Evolutionary conservation across 768 basidiomycete genomes (phyloP).

Genomic region (Chalciporus pseudorubinellus): DNA sequence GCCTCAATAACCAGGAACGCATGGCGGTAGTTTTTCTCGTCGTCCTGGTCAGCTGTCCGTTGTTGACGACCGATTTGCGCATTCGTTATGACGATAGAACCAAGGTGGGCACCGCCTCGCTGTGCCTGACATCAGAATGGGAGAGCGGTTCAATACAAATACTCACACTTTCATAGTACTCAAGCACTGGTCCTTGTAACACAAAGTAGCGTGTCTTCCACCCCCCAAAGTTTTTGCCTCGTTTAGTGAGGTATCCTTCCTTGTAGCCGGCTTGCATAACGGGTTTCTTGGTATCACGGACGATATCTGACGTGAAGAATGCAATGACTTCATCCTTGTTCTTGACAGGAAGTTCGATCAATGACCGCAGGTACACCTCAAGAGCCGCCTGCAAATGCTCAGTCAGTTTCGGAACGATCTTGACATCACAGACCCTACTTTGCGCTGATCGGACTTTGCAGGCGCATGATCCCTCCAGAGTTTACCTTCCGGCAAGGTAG

Average conservation of each 20-base stretch:
- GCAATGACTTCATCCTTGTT: conserved; percentile 87
- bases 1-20: conserved; percentile 96
- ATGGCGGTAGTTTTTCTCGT: conserved; percentile 93
- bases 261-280: conserved; percentile 83
- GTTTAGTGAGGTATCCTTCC: conserved; percentile 93
- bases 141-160: conserved; percentile 5
- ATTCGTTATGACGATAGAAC: conserved; percentile 85
- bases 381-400: conserved; percentile 54
- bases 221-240: conserved; percentile 96
- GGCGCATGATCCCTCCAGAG: conserved; percentile 98
- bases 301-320: conserved; percentile 89
- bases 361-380: conserved; percentile 81
- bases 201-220: conserved; percentile 98
- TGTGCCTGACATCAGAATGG: conserved; percentile 28
- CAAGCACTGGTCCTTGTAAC: conserved; percentile 82
- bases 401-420: conserved; percentile 7
- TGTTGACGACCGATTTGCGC: conserved; percentile 98
- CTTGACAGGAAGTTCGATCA: conserved; percentile 79
- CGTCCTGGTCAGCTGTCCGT: conserved; percentile 56
- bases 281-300: conserved; percentile 71
- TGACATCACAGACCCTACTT: conserved; percentile 37
- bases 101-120: conserved; percentile 91
- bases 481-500: conserved; percentile 82
- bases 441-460: conserved; percentile 93
- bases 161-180: conserved; percentile 95